Conservation (phyloP, 2,329 filamentous ascomycete genomes). For the Colletotrichum incanum region DNA sequence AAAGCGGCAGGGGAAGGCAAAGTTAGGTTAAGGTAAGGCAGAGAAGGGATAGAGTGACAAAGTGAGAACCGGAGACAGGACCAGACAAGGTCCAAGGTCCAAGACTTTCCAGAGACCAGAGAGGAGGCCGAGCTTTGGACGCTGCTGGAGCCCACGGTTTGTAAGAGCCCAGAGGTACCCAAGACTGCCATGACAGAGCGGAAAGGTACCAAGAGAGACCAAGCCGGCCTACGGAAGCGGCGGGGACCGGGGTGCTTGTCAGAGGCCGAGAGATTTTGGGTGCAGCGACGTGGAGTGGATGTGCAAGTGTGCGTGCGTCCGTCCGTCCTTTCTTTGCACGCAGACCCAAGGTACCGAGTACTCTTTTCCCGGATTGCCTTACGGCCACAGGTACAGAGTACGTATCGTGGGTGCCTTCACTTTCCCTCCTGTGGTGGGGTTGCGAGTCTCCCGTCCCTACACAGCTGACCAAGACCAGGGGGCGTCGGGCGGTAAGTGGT, state of each 20-base stretch:
- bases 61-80: slow-evolving; percentile 15
- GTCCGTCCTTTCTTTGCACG: slow-evolving; percentile 16
- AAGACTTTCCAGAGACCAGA: not conserved
- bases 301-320: slow-evolving; percentile 1
- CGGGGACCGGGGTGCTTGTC: slow-evolving; percentile 44
- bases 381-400: slow-evolving; percentile 14
- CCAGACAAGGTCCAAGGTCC: slow-evolving; percentile 32
- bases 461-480: slow-evolving; percentile 38
- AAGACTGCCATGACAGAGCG: slow-evolving; percentile 22
- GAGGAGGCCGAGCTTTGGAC: slow-evolving; percentile 26
- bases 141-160: slow-evolving; percentile 13
- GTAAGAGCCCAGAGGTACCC: slow-evolving; percentile 24
- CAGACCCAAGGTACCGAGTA: slow-evolving; percentile 1
- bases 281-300: slow-evolving; percentile 1
- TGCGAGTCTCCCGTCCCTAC: slow-evolving; percentile 22
- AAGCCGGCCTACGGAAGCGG: slow-evolving; percentile 43
- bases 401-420: not conserved
- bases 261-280: slow-evolving; percentile 37
- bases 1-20: slow-evolving; percentile 28
- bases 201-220: slow-evolving; percentile 38
- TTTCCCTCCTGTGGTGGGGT: not conserved
- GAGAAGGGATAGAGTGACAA: slow-evolving; percentile 30
- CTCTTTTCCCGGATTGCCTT: slow-evolving; percentile 1
- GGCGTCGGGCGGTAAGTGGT: slow-evolving; percentile 30
- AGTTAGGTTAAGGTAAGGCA: slow-evolving; percentile 43